Percentiles rank a stretch among this genome's conserved stretches.
Evolutionary conservation across 1,139 yeast species (phyloP).

Genomic region (Yamadazyma sp.): DNA sequence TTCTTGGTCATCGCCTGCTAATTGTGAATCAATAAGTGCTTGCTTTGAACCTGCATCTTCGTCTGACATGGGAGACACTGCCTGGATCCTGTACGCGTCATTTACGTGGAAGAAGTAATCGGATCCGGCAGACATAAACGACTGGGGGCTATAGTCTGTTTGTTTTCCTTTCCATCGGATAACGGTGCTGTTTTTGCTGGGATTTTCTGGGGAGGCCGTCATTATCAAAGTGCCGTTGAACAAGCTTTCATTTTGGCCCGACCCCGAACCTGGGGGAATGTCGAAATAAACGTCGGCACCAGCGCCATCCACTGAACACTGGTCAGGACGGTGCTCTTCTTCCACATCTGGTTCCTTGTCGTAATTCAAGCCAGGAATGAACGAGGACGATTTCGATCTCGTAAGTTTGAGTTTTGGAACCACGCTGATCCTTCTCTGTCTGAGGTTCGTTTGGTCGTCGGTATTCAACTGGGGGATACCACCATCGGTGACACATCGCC

Average conservation of each 20-base stretch:
- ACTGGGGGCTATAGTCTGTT: background rate
- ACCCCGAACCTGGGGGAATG: too few relatives aligned
- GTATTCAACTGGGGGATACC: constrained; percentile 1
- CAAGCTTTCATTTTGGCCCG: constrained; percentile 15
- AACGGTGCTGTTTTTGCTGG: constrained; percentile 16
- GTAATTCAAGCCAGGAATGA: constrained; percentile 14
- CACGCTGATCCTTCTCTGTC: background rate
- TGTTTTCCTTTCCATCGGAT: constrained; percentile 7
- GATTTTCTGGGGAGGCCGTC: constrained; percentile 14
- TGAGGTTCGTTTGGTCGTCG: background rate
- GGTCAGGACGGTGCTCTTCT: too few relatives aligned
- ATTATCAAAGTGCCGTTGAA: constrained; percentile 22
- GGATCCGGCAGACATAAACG: background rate
- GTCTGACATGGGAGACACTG: constrained; percentile 11
- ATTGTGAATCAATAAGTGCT: background rate
- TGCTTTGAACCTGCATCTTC: background rate
- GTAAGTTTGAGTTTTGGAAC: constrained; percentile 5
- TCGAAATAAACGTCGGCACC: too few relatives aligned
- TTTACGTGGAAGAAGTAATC: background rate
- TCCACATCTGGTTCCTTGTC: background rate
- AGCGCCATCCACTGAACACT: background rate
- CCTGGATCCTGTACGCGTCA: constrained; percentile 5
- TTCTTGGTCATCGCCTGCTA: background rate
- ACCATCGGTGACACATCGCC: constrained; percentile 1
- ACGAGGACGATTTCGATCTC: constrained; percentile 10